A percentile compares a stretch with the other conserved stretches of the same genome.
Evolutionary conservation across 2,329 filamentous ascomycete genomes (phyloP).

Genomic region (Ascosphaera apis): DNA sequence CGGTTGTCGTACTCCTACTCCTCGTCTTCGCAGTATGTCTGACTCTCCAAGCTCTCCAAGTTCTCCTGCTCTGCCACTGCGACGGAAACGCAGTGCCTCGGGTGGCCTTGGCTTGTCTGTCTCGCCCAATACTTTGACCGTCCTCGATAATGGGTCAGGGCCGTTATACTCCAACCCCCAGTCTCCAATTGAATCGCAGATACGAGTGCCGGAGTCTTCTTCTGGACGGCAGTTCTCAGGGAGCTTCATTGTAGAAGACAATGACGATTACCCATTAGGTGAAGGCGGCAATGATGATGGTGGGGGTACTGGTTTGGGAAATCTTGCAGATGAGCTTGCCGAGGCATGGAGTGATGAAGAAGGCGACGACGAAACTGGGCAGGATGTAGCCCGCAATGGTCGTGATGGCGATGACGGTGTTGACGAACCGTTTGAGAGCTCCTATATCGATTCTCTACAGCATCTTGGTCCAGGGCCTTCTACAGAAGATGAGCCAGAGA

Average conservation of each 20-base stretch:
- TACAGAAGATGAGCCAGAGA: constrained; percentile 10
- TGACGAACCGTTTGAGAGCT: constrained; percentile 7
- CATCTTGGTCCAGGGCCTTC: too few species aligned
- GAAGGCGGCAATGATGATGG: background rate
- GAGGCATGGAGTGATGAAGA: constrained; percentile 32
- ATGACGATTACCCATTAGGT: background rate
- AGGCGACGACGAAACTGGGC: constrained; percentile 24
- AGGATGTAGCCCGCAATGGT: constrained; percentile 7
- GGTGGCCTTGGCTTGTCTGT: background rate
- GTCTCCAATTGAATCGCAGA: background rate
- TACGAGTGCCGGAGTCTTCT: background rate
- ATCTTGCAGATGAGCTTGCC: constrained; percentile 39
- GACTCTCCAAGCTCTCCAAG: constrained; percentile 48
- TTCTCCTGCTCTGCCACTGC: constrained; percentile 17
- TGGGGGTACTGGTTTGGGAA: constrained; percentile 29
- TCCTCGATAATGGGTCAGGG: constrained; percentile 1
- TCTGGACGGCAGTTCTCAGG: background rate
- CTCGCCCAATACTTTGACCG: constrained; percentile 2
- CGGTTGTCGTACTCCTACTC: too few species aligned
- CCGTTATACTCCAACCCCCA: background rate
- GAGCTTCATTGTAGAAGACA: background rate
- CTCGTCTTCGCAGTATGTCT: background rate
- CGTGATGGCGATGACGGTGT: constrained; percentile 2
- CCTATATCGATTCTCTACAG: constrained; percentile 9
- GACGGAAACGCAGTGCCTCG: background rate